phyloP scores from a whole-genome alignment of 352 stramenopile species.

The Phytopythium mirpurense region DNA sequence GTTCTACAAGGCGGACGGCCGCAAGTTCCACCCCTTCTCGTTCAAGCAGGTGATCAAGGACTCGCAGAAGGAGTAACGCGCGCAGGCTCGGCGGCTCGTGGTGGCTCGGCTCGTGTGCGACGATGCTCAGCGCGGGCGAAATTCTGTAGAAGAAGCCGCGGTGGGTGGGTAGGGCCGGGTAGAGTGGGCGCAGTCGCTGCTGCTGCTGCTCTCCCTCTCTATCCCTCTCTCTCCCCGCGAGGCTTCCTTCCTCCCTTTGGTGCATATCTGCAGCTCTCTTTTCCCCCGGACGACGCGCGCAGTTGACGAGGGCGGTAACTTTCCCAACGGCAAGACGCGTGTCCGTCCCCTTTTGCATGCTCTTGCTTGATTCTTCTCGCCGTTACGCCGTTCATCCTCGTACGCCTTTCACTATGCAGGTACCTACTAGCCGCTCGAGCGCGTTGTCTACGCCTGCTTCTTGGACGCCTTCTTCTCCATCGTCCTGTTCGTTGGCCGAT shows the following conservation, averaged over 20 bases:
- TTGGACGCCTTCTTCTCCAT: constrained; percentile 66
- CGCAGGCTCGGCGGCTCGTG: not conserved
- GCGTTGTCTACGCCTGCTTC: constrained; percentile 23
- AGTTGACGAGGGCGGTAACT: not conserved
- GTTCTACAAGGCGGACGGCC: constrained; percentile 98
- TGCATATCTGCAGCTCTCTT: not conserved
- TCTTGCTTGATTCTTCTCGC: not conserved
- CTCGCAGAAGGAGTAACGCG: constrained; percentile 39
- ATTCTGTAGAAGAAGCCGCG: constrained; percentile 1
- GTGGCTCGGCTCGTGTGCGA: too few relatives aligned
- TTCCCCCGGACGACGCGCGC: not conserved
- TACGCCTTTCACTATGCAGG: too few relatives aligned
- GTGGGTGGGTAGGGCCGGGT: too few relatives aligned
- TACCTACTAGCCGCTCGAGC: too few relatives aligned
- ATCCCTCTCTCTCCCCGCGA: not conserved
- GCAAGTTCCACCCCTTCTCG: constrained; percentile 95
- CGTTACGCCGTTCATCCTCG: not conserved
- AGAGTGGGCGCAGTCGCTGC: not conserved
- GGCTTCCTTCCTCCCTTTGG: not conserved
- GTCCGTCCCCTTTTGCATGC: not conserved
- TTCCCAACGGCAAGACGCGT: not conserved
- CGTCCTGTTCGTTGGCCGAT: too few relatives aligned
- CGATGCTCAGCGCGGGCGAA: not conserved
- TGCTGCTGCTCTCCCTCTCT: not conserved
- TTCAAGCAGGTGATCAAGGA: constrained; percentile 88